Percentiles rank a stretch among this genome's conserved stretches.
phyloP scores from a whole-genome alignment of 2,329 filamentous ascomycete genomes.

The Xylaria sp. region DNA sequence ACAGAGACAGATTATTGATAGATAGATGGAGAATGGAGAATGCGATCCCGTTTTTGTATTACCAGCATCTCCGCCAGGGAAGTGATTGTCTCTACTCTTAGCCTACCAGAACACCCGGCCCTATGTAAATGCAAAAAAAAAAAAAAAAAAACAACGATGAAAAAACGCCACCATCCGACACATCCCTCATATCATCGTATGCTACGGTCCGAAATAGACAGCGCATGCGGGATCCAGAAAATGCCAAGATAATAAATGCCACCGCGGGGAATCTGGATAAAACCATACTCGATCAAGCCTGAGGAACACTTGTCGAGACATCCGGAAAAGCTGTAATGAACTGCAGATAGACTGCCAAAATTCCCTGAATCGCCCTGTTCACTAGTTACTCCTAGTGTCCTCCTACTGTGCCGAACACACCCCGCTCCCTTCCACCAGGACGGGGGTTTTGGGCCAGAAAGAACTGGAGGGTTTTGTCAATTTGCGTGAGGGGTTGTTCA shows the following conservation, averaged over 20 bases:
- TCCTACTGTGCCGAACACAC: conserved; percentile 2
- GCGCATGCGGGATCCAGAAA: neutral
- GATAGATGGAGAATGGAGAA: conserved; percentile 16
- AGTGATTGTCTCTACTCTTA: conserved; percentile 23
- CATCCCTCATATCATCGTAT: conserved; percentile 29
- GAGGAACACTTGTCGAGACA: neutral
- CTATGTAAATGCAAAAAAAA: conserved; percentile 29
- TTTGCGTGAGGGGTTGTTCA: neutral
- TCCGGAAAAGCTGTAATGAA: neutral
- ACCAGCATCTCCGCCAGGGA: conserved; percentile 14
- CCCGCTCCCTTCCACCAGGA: neutral
- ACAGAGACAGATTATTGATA: neutral
- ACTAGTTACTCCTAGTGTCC: conserved; percentile 3
- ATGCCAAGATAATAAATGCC: conserved; percentile 11
- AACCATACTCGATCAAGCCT: conserved; percentile 6
- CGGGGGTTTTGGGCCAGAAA: neutral
- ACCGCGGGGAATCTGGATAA: conserved; percentile 19
- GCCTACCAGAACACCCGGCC: conserved; percentile 18
- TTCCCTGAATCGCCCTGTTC: neutral
- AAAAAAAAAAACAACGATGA: neutral
- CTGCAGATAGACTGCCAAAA: neutral
- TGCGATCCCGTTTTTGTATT: conserved; percentile 18
- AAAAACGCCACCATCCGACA: conserved; percentile 18
- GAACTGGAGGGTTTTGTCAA: conserved; percentile 1
- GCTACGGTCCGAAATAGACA: conserved; percentile 14